Percentiles rank a stretch among this genome's conserved stretches.
Conservation (phyloP, 306 rosid genomes). For the Amphicarpaea edgeworthii region DNA sequence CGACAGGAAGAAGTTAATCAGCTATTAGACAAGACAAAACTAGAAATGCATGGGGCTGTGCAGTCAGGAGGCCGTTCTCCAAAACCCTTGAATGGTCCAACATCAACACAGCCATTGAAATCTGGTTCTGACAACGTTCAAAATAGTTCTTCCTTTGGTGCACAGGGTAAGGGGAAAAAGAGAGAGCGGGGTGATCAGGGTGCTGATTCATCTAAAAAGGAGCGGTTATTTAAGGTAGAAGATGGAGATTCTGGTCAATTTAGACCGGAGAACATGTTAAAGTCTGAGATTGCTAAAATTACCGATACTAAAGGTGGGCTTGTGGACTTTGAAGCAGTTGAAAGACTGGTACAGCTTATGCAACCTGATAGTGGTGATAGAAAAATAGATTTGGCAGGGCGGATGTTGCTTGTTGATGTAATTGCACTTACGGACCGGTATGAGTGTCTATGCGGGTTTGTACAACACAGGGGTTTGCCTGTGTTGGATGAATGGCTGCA, state of each 20-base stretch:
- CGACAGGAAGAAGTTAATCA: conserved; percentile 91
- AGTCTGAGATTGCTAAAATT: conserved; percentile 78
- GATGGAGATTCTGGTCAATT: conserved; percentile 79
- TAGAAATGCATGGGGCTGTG: conserved; percentile 94
- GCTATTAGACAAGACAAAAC: conserved; percentile 74
- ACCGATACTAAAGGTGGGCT: conserved; percentile 89
- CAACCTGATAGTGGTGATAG: conserved; percentile 71
- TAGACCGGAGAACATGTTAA: conserved; percentile 65
- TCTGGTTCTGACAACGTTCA: conserved; percentile 79
- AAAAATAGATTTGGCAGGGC: conserved; percentile 77
- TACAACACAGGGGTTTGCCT: conserved; percentile 75
- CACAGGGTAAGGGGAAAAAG: conserved; percentile 79
- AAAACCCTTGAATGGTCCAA: conserved; percentile 82
- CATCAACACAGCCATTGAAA: conserved; percentile 72
- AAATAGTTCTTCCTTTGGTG: conserved; percentile 73
- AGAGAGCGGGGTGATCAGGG: conserved; percentile 88
- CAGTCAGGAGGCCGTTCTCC: conserved; percentile 98
- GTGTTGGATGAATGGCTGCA: conserved; percentile 94
- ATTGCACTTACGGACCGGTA: conserved; percentile 74
- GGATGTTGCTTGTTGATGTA: conserved; percentile 78
- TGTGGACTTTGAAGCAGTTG: conserved; percentile 77
- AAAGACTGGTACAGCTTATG: conserved; percentile 84
- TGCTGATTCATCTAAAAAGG: conserved; percentile 77
- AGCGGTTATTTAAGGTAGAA: conserved; percentile 63
- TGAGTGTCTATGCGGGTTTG: conserved; percentile 81